Evolutionary conservation across 2,329 filamentous ascomycete genomes (phyloP).

Genomic region (Ophiocordyceps unilateralis): DNA sequence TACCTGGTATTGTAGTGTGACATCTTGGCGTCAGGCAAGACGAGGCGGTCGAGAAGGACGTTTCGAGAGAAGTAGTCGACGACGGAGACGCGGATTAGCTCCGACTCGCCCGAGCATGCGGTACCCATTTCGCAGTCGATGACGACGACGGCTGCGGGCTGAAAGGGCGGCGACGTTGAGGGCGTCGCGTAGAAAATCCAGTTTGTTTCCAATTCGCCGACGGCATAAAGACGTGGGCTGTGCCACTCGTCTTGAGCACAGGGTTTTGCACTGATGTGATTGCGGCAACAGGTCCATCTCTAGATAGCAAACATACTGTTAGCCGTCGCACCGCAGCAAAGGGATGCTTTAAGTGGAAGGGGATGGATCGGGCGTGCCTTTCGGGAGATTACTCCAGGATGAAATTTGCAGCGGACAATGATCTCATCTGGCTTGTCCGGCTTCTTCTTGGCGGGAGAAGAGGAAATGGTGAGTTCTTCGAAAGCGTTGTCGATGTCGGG

Average conservation of each 20-base stretch:
- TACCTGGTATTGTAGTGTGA: conserved; percentile 29
- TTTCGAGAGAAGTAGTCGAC: conserved; percentile 32
- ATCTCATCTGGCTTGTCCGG: background rate
- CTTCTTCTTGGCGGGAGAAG: background rate
- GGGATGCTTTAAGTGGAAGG: background rate
- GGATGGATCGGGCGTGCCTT: background rate
- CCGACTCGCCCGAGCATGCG: conserved; percentile 22
- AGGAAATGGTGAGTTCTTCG: background rate
- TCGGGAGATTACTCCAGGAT: conserved; percentile 13
- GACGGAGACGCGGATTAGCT: conserved; percentile 32
- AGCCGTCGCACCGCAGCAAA: background rate
- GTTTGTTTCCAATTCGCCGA: conserved; percentile 10
- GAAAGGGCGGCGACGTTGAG: background rate
- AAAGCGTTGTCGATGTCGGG: background rate
- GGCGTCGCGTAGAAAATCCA: conserved; percentile 11
- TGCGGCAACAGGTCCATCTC: conserved; percentile 16
- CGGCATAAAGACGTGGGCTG: conserved; percentile 6
- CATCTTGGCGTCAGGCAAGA: conserved; percentile 28
- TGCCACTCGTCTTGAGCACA: conserved; percentile 12
- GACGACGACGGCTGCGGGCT: conserved; percentile 16
- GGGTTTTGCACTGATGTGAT: conserved; percentile 6
- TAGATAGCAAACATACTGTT: background rate
- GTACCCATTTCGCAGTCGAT: conserved; percentile 41
- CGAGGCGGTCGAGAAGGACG: conserved; percentile 31
- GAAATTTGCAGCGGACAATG: conserved; percentile 10